Conservation (phyloP, 345 rosid genomes). For the Sisymbrium irio region DNA sequence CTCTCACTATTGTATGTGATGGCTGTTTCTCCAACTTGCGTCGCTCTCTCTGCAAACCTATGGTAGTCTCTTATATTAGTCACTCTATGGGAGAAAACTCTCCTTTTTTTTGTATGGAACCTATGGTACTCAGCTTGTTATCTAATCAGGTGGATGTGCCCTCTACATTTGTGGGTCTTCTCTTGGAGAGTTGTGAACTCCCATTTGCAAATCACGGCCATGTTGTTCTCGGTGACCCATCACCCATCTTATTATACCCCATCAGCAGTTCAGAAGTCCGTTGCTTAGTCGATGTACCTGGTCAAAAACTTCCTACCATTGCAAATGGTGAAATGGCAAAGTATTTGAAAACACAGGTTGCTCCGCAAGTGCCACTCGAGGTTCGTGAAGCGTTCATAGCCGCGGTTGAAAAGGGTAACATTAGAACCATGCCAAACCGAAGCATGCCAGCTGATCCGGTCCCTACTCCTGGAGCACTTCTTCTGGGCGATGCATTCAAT, state of each 20-base stretch:
- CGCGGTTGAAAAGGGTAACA: constrained; percentile 48
- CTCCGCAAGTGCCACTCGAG: constrained; percentile 46
- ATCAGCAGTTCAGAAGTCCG: constrained; percentile 64
- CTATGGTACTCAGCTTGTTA: neutral
- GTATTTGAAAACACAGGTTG: constrained; percentile 52
- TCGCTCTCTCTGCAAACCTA: constrained; percentile 49
- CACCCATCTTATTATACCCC: constrained; percentile 54
- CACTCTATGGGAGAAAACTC: too few relatives aligned
- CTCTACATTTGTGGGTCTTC: constrained; percentile 59
- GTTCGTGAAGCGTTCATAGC: constrained; percentile 40
- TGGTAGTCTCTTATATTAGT: constrained; percentile 17
- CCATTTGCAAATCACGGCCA: constrained; percentile 54
- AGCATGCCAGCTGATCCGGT: constrained; percentile 57
- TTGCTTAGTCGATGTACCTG: constrained; percentile 68
- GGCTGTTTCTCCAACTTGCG: constrained; percentile 45
- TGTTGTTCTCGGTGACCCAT: constrained; percentile 57
- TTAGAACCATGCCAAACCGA: constrained; percentile 52
- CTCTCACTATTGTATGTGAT: constrained; percentile 57
- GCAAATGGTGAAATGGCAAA: constrained; percentile 65
- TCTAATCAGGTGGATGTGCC: constrained; percentile 54
- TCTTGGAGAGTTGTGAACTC: constrained; percentile 58
- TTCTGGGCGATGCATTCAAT: constrained; percentile 56
- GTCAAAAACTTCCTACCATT: constrained; percentile 59
- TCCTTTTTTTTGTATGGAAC: neutral
- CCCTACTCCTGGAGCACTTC: constrained; percentile 51